phyloP scores from a whole-genome alignment of 2,329 filamentous ascomycete genomes.

The Sarocladium brachiariae region DNA sequence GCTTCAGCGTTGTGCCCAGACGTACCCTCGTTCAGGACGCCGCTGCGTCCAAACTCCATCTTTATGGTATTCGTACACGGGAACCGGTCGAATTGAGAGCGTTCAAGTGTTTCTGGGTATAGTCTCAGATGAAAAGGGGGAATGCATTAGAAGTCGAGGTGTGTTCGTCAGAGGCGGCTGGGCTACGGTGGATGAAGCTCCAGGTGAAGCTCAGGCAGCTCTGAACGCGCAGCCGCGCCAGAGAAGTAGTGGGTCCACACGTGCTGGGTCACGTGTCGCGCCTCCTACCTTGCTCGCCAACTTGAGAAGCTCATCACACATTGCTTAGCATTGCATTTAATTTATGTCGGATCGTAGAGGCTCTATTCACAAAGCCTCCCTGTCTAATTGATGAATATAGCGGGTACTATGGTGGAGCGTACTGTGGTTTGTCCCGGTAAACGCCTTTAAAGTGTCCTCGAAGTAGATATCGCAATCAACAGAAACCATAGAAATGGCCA shows the following conservation, averaged over 20 bases:
- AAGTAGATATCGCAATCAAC: too few species aligned
- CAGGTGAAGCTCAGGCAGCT: slow-evolving; percentile 39
- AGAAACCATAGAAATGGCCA: too few species aligned
- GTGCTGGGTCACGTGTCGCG: slow-evolving; percentile 17
- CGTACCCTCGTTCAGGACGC: slow-evolving; percentile 58
- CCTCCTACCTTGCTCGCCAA: too few species aligned
- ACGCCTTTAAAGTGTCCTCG: too few species aligned
- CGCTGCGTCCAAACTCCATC: slow-evolving; percentile 60
- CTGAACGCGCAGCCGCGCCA: slow-evolving; percentile 35
- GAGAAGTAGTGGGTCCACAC: slow-evolving; percentile 16
- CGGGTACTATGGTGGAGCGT: too few species aligned
- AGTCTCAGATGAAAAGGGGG: not conserved
- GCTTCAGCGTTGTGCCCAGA: not conserved
- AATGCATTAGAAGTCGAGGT: slow-evolving; percentile 15
- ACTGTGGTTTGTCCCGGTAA: too few species aligned
- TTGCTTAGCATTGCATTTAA: too few species aligned
- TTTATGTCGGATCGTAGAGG: too few species aligned
- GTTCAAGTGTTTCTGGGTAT: not conserved
- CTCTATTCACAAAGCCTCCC: too few species aligned
- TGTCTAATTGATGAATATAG: too few species aligned
- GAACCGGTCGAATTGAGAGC: not conserved
- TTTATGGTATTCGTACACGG: slow-evolving; percentile 9
- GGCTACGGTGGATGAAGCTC: slow-evolving; percentile 26
- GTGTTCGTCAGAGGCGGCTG: slow-evolving; percentile 18
- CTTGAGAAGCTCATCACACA: too few species aligned